A percentile compares a stretch with the other conserved stretches of the same genome.
phyloP scores from a whole-genome alignment of 2,329 filamentous ascomycete species.

The Monosporascus sp. region DNA sequence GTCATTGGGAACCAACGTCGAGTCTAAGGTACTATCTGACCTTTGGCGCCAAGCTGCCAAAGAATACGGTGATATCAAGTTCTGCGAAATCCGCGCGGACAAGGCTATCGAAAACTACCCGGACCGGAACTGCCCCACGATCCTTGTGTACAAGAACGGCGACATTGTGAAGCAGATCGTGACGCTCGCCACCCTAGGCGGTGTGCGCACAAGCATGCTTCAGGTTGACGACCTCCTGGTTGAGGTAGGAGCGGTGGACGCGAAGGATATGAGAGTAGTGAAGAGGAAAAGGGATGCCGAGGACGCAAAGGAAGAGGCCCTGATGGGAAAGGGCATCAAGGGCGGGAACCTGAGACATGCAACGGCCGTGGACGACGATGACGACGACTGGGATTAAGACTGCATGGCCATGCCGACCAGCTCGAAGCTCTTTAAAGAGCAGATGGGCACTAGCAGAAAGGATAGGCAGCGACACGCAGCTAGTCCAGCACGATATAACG shows the following conservation, averaged over 20 bases:
- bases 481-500: background rate
- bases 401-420: background rate
- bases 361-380: slow-evolving; percentile 37
- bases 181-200: slow-evolving; percentile 76
- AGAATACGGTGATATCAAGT: slow-evolving; percentile 93
- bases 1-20: slow-evolving; percentile 70
- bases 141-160: slow-evolving; percentile 85
- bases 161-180: slow-evolving; percentile 90
- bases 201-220: slow-evolving; percentile 62
- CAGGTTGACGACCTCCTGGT: slow-evolving; percentile 79
- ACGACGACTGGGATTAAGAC: slow-evolving; percentile 58
- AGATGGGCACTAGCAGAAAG: background rate
- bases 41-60: slow-evolving; percentile 79
- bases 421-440: background rate
- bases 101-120: slow-evolving; percentile 97
- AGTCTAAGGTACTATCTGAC: slow-evolving; percentile 77
- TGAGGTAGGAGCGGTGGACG: slow-evolving; percentile 72
- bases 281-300: slow-evolving; percentile 56
- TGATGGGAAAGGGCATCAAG: slow-evolving; percentile 46
- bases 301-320: slow-evolving; percentile 54
- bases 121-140: slow-evolving; percentile 89
- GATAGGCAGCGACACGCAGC: background rate
- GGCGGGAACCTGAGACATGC: slow-evolving; percentile 43
- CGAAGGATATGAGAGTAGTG: slow-evolving; percentile 71
- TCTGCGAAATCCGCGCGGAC: slow-evolving; percentile 88